Evolutionary conservation across 805 yeast genomes (phyloP).

Genomic region (Pichia cephalocereana): DNA sequence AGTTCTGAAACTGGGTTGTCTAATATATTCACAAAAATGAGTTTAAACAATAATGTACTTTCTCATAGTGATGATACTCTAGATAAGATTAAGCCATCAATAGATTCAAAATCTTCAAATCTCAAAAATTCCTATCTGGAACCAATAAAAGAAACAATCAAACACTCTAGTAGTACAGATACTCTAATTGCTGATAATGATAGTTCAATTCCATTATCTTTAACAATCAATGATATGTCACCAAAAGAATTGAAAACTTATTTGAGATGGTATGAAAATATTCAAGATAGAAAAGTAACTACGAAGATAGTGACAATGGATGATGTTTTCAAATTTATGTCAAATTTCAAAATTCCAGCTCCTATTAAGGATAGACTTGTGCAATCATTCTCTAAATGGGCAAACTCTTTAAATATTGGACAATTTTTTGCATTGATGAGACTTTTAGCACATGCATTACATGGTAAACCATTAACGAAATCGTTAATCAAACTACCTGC

Average conservation of each 20-base stretch:
- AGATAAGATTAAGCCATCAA: neutral
- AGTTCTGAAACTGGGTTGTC: neutral
- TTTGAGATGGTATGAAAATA: conserved; percentile 87
- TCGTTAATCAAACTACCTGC: conserved; percentile 45
- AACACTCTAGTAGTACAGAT: conserved; percentile 21
- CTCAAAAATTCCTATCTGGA: neutral
- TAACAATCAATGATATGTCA: conserved; percentile 61
- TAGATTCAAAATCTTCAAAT: neutral
- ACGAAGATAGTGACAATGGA: conserved; percentile 55
- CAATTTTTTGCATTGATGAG: conserved; percentile 85
- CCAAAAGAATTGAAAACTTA: conserved; percentile 76
- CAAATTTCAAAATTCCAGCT: conserved; percentile 61
- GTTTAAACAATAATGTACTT: neutral
- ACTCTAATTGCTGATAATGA: conserved; percentile 26
- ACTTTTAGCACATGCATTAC: conserved; percentile 58
- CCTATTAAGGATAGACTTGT: conserved; percentile 40
- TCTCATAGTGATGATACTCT: conserved; percentile 10
- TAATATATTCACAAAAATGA: neutral
- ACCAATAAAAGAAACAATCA: neutral
- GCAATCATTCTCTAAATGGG: conserved; percentile 44
- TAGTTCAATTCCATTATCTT: conserved; percentile 46
- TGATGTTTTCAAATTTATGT: conserved; percentile 73
- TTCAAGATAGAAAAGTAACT: conserved; percentile 55
- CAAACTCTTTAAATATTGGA: conserved; percentile 65
- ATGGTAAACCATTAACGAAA: conserved; percentile 45